Percentiles rank a stretch among this genome's conserved stretches.
Evolutionary conservation across 805 yeast species (phyloP).

Genomic region (Ogataea nonfermentans): DNA sequence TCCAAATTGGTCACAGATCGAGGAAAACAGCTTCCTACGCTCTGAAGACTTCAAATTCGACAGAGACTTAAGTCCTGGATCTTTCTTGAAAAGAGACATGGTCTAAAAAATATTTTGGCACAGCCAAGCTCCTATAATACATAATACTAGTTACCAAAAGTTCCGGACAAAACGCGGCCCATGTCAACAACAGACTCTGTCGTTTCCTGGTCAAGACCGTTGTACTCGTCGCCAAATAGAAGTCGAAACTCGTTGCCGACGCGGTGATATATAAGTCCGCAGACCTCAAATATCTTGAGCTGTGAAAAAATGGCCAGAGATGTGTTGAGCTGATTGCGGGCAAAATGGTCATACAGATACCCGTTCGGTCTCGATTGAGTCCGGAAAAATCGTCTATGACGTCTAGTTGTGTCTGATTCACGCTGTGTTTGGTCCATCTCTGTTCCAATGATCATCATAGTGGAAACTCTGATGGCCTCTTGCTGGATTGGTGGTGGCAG

Average conservation of each 20-base stretch:
- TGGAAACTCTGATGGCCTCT: constrained; percentile 33
- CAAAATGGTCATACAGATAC: constrained; percentile 32
- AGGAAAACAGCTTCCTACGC: constrained; percentile 50
- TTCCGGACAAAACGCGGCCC: constrained; percentile 27
- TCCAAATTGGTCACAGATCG: constrained; percentile 42
- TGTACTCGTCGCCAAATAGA: constrained; percentile 26
- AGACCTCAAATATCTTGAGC: constrained; percentile 30
- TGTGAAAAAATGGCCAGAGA: constrained; percentile 21
- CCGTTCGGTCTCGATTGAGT: constrained; percentile 18
- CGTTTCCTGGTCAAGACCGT: constrained; percentile 21
- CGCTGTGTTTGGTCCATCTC: constrained; percentile 29
- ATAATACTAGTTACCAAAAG: constrained; percentile 4
- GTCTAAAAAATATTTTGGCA: constrained; percentile 4
- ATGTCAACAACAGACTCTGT: constrained; percentile 27
- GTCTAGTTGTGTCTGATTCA: constrained; percentile 10
- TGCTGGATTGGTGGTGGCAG: constrained; percentile 1
- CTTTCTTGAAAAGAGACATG: constrained; percentile 42
- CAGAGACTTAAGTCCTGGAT: constrained; percentile 62
- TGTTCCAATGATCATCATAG: constrained; percentile 32
- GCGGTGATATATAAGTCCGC: constrained; percentile 31
- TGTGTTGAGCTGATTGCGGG: constrained; percentile 25
- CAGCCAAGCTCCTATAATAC: constrained; percentile 7
- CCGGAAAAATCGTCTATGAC: constrained; percentile 20
- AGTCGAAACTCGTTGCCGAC: constrained; percentile 18
- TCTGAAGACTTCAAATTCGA: constrained; percentile 84